Evolutionary conservation across 1,284 basidiomycete species (phyloP).

Genomic region (Leucoagaricus sp.): DNA sequence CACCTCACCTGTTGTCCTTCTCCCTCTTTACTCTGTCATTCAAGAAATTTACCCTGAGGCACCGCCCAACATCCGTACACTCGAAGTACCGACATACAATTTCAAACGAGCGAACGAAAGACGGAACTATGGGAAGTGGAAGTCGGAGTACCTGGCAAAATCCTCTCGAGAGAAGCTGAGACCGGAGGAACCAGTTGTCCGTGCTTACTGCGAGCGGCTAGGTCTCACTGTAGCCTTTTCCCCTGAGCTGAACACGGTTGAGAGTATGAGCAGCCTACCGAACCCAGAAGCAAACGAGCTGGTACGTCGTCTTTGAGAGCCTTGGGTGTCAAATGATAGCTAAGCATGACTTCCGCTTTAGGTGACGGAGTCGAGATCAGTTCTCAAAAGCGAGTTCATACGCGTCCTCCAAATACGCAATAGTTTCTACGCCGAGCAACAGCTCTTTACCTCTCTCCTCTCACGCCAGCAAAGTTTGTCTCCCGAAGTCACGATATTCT

Average conservation of each 20-base stretch:
- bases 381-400: slow-evolving; percentile 11
- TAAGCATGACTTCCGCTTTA: not conserved
- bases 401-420: slow-evolving; percentile 14
- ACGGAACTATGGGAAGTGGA: slow-evolving; percentile 3
- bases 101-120: not conserved
- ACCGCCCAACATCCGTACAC: not conserved
- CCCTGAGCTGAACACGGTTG: slow-evolving; percentile 9
- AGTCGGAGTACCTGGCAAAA: slow-evolving; percentile 10
- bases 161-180: not conserved
- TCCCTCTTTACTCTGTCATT: slow-evolving; percentile 4
- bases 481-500: slow-evolving; percentile 9
- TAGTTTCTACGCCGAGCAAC: slow-evolving; percentile 14
- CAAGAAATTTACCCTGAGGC: slow-evolving; percentile 4
- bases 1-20: slow-evolving; percentile 10
- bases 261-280: slow-evolving; percentile 11
- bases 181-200: not conserved
- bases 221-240: slow-evolving; percentile 8
- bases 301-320: not conserved
- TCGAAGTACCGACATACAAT: slow-evolving; percentile 10
- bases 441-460: slow-evolving; percentile 5
- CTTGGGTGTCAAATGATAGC: not conserved
- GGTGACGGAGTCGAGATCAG: slow-evolving; percentile 12
- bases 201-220: slow-evolving; percentile 1
- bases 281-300: slow-evolving; percentile 6
- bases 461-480: not conserved